Evolutionary conservation across 1,139 yeast genomes (phyloP), one percentile per base, ranked within the genome.

Genomic region (Pichia sp.): DNA sequence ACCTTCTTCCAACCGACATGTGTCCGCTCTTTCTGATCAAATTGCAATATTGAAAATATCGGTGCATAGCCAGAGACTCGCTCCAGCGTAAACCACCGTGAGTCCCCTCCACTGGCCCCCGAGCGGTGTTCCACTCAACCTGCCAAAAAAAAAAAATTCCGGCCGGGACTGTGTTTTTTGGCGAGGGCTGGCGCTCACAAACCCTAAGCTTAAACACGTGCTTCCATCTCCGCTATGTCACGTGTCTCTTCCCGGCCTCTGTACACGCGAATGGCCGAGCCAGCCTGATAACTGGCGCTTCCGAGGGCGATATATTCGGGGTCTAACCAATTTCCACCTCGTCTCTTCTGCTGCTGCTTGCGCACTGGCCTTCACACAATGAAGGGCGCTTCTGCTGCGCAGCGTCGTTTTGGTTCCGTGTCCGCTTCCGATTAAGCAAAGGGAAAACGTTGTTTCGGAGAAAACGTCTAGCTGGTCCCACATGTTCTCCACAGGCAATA

Each of bases 391-490:
- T 11, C 45, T 16, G 29, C 30, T 42, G 8, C 16, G 11, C 11
- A 8, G 8, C n/a, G 30, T n/a, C 7, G 13, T 23, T 8, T 13
- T 13, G 8, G 5, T 42, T 6, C n/a, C 15, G n/a, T 42, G 23
- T 42, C 16, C 4, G 8, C 29, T 19, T 42, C 23, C 23, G 11
- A 13, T 13, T 8, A 29, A 42, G 30, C 15, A 29, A 36, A 45
- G 23, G n/a, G 47, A 38, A 30, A 45, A 45, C 47, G 30, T 45
- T 45, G 47, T 45, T 30, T 45, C 47, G 26, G 19, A 45, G 19
- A 26, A 38, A 36, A 29, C 19, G 11, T 26, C 8, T 26, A 44
- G 7, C 32, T 26, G 32, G n/a, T 15, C n/a, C 47, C 16, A 44
- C 11, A 44, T 42, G 30, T 42, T 42, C 45, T 36, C 15, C 40